These are phyloP conservation scores for Alternaria arbusti DNA, from an alignment of 2,329 filamentous ascomycete species.

Conservation along the genomic window DNA sequence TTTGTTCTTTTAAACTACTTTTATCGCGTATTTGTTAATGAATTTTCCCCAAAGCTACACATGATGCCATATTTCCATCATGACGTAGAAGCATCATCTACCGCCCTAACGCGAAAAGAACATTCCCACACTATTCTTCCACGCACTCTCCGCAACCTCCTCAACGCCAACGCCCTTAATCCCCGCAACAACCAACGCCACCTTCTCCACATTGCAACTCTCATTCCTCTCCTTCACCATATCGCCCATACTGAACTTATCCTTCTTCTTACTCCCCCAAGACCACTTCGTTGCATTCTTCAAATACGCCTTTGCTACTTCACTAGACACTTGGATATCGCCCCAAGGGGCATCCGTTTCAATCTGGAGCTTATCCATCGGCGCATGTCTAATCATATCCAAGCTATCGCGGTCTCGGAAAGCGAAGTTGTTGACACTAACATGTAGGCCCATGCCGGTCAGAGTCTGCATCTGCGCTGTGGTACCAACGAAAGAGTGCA, in stretches of 20 bases:
- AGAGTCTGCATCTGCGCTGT: slow-evolving; percentile 50
- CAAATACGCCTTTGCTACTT: slow-evolving; percentile 54
- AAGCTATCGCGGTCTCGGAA: slow-evolving; percentile 50
- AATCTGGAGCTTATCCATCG: slow-evolving; percentile 52
- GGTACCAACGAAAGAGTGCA: slow-evolving; percentile 52
- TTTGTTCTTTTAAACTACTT: no score
- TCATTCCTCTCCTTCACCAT: slow-evolving; percentile 62
- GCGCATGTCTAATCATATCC: slow-evolving; percentile 53
- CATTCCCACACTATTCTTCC: slow-evolving; percentile 43
- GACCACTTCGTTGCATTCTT: slow-evolving; percentile 48
- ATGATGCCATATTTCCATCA: background rate
- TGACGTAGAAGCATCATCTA: no score
- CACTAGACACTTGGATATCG: slow-evolving; percentile 46
- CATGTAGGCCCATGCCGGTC: slow-evolving; percentile 49
- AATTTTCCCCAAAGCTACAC: background rate
- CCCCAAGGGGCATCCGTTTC: slow-evolving; percentile 61
- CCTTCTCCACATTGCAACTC: slow-evolving; percentile 57
- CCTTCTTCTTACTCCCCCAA: slow-evolving; percentile 55
- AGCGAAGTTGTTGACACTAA: slow-evolving; percentile 60
- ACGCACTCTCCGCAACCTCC: slow-evolving; percentile 52
- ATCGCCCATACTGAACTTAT: slow-evolving; percentile 54
- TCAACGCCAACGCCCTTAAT: slow-evolving; percentile 54
- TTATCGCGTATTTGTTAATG: no score
- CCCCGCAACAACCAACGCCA: slow-evolving; percentile 58
- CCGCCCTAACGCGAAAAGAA: background rate